Evolutionary conservation across 345 rosid genomes (phyloP).

Genomic region (Corchorus capsularis): DNA sequence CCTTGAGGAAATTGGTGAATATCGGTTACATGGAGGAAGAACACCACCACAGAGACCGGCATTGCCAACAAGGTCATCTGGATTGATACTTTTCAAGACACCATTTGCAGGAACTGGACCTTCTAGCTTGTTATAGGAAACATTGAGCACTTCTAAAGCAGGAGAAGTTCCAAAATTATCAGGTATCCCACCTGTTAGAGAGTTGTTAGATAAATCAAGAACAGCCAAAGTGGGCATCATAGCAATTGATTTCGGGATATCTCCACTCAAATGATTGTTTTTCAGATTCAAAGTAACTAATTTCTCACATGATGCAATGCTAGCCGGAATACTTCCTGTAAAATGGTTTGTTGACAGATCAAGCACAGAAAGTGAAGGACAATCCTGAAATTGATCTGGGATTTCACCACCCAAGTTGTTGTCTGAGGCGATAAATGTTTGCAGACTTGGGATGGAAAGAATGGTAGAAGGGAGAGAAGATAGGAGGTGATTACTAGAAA

Average conservation of each 20-base stretch:
- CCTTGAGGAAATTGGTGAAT: slow-evolving; percentile 33
- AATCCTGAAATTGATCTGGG: slow-evolving; percentile 90
- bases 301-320: slow-evolving; percentile 86
- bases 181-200: slow-evolving; percentile 72
- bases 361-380: slow-evolving; percentile 77
- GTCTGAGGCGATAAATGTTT: slow-evolving; percentile 60
- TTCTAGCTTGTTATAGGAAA: slow-evolving; percentile 77
- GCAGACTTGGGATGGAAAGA: slow-evolving; percentile 75
- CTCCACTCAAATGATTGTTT: slow-evolving; percentile 65
- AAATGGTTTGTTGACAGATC: slow-evolving; percentile 83
- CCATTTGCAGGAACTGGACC: slow-evolving; percentile 87
- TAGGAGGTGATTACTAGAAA: slow-evolving; percentile 63
- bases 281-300: slow-evolving; percentile 69
- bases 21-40: slow-evolving; percentile 72
- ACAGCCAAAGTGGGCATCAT: slow-evolving; percentile 84
- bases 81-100: slow-evolving; percentile 72
- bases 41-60: slow-evolving; percentile 76
- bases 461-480: slow-evolving; percentile 77
- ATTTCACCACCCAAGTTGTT: slow-evolving; percentile 72
- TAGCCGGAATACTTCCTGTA: slow-evolving; percentile 68
- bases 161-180: slow-evolving; percentile 77
- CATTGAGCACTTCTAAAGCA: slow-evolving; percentile 74
- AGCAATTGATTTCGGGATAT: slow-evolving; percentile 65
- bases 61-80: slow-evolving; percentile 71
- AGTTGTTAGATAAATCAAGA: slow-evolving; percentile 87